Base-by-base conservation (phyloP, 176 grass and related monocot genomes). In the sorghum (Sorghum bicolor) region DNA sequence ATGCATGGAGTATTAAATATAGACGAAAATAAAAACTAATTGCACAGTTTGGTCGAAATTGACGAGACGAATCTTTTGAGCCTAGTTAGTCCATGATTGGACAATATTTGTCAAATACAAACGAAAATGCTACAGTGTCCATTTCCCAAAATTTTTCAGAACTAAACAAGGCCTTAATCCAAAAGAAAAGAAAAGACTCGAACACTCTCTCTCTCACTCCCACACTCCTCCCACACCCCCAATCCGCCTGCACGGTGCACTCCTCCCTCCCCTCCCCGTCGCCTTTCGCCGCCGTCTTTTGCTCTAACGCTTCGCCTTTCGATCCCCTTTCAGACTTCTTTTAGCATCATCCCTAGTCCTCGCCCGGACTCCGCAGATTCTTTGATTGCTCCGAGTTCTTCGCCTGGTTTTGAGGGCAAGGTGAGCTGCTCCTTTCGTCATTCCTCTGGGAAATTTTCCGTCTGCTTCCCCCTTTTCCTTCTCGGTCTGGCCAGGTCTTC, bases 231-330 rank as follows among this genome's bases (percentile, higher is more conserved):
- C 14, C 55, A 8, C 40, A 11, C 39, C 10, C 39, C 39, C 9
- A 40, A 8, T 40, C 39, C 33, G 33, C 33, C 33, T 34, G 3
- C 32, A 33, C 66, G 33, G 34, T 69, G 86, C 84, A 67, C 79
- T 69, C 50, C 6, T 12, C 44, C 71, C 25, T 6, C 19, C 19
- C 29, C 32, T 58, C 73, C 55, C 44, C 40, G 43, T 74, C 79
- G 79, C 83, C 88, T 83, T 90, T 86, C 67, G 84, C 74, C 84
- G 84, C 84, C 84, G 72, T 81, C 22, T 36, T 89, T 84, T 75
- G 40, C 68, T 28, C 60, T 26, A 36, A 85, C 65, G 67, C 77
- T 64, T 55, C 5, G 4, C 82, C 28, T 79, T 80, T 81, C 24
- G 53, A 28, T 13, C 78, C 52, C 31, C 74, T 79, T 90, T 69